Percentiles rank a stretch among this genome's conserved stretches.
phyloP scores from a whole-genome alignment of 192 early-diverging fungal genomes.

The Gamsiella multidivaricata region DNA sequence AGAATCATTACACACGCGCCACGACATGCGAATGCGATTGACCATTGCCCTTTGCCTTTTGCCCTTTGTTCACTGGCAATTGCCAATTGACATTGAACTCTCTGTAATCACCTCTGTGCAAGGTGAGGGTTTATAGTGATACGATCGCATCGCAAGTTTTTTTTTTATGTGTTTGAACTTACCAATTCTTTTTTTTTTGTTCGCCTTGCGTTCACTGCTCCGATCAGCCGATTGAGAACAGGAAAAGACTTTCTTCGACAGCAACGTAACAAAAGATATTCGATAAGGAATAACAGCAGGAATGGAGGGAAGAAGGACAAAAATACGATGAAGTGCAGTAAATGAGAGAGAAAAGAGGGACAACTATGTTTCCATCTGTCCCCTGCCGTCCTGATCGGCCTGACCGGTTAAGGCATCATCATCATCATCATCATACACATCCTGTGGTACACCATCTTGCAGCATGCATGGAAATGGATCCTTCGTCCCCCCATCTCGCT shows the following conservation, averaged over 20 bases:
- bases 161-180: too few relatives aligned
- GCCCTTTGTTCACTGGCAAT: too few relatives aligned
- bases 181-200: too few relatives aligned
- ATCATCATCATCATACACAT: not conserved
- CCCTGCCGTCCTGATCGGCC: constrained; percentile 1
- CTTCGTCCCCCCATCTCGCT: not conserved
- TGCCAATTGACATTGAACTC: too few relatives aligned
- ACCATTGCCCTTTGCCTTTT: too few relatives aligned
- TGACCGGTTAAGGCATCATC: not conserved
- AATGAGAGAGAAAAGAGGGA: not conserved
- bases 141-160: too few relatives aligned
- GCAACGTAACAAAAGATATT: not conserved
- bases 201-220: too few relatives aligned
- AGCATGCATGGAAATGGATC: constrained; percentile 6
- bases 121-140: too few relatives aligned
- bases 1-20: too few relatives aligned
- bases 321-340: not conserved
- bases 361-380: not conserved
- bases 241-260: not conserved
- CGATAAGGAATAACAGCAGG: not conserved
- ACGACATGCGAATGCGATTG: too few relatives aligned
- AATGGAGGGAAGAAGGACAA: not conserved
- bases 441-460: constrained; percentile 1
- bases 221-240: too few relatives aligned
- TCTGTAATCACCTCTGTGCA: too few relatives aligned